A percentile compares a stretch with the other conserved stretches of the same genome.
phyloP scores from a whole-genome alignment of 176 grass and related monocot species.

The Lolium rigidum region DNA sequence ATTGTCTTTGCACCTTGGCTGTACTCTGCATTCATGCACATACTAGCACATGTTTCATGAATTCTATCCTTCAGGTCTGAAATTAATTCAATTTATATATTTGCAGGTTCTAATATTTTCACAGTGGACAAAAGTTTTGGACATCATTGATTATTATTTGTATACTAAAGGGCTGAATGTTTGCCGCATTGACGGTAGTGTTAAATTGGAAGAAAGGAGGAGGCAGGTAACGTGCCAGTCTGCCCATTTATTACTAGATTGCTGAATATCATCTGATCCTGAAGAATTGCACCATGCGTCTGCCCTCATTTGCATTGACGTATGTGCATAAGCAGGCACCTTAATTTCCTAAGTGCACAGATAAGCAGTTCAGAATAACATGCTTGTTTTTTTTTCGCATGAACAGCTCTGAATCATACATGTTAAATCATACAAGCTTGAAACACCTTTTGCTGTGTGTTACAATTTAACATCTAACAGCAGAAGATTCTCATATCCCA shows the following conservation, averaged over 20 bases:
- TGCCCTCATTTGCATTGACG: background rate
- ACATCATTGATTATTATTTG: slow-evolving; percentile 87
- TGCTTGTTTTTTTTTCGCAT: background rate
- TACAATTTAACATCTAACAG: background rate
- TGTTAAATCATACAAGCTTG: background rate
- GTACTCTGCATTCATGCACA: slow-evolving; percentile 13
- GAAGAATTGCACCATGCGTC: background rate
- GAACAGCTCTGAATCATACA: background rate
- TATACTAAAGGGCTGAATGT: slow-evolving; percentile 62
- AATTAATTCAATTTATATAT: slow-evolving; percentile 22
- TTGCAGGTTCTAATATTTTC: slow-evolving; percentile 96
- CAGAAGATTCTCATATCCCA: background rate
- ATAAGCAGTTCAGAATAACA: background rate
- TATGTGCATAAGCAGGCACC: background rate
- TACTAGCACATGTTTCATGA: background rate
- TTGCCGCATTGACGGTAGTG: slow-evolving; percentile 90
- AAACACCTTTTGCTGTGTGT: background rate
- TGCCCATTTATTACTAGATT: slow-evolving; percentile 30
- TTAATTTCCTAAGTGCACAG: background rate
- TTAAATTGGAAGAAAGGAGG: slow-evolving; percentile 77
- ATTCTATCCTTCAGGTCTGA: slow-evolving; percentile 27
- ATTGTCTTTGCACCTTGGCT: slow-evolving; percentile 11
- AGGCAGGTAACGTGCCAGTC: slow-evolving; percentile 63
- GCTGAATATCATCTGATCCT: slow-evolving; percentile 11
- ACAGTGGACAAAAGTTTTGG: slow-evolving; percentile 94